Evolutionary conservation across 2,329 filamentous ascomycete genomes (phyloP).

Genomic region (Dothistroma pini): DNA sequence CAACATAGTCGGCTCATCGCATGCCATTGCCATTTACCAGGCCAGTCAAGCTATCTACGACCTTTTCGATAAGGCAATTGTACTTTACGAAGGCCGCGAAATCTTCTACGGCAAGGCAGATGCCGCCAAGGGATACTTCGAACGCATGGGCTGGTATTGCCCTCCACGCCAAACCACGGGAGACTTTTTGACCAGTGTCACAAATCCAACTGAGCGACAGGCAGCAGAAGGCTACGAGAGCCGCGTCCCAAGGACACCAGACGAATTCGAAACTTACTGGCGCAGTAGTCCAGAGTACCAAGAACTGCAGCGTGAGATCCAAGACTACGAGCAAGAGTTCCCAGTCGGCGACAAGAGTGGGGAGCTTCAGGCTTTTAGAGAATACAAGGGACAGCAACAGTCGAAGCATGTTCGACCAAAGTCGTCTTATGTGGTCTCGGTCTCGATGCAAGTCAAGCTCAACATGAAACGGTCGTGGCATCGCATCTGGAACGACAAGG

Average conservation of each 20-base stretch:
- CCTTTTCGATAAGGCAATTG: slow-evolving; percentile 69
- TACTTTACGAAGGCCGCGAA: slow-evolving; percentile 72
- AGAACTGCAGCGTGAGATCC: slow-evolving; percentile 48
- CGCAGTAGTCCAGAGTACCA: slow-evolving; percentile 46
- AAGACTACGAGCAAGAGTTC: slow-evolving; percentile 47
- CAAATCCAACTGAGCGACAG: slow-evolving; percentile 59
- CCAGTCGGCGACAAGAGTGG: slow-evolving; percentile 41
- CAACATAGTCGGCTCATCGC: slow-evolving; percentile 48
- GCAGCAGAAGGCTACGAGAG: slow-evolving; percentile 57
- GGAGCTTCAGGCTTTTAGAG: slow-evolving; percentile 43
- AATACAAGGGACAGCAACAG: slow-evolving; percentile 51
- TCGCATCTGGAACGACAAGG: slow-evolving; percentile 51
- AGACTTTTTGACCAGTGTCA: slow-evolving; percentile 68
- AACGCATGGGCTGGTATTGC: slow-evolving; percentile 65
- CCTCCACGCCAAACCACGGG: slow-evolving; percentile 63
- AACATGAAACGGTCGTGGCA: slow-evolving; percentile 51
- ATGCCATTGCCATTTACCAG: slow-evolving; percentile 58
- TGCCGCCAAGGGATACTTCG: slow-evolving; percentile 62
- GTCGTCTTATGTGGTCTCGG: slow-evolving; percentile 57
- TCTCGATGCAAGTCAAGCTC: slow-evolving; percentile 53
- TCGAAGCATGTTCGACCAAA: slow-evolving; percentile 52
- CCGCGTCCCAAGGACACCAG: slow-evolving; percentile 62
- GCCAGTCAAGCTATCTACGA: slow-evolving; percentile 53
- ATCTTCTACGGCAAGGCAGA: slow-evolving; percentile 68
- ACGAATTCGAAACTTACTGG: slow-evolving; percentile 61